These are phyloP conservation scores for Sclerotinia borealis DNA, from an alignment of 2,329 filamentous ascomycete species.

Conservation along the genomic window DNA sequence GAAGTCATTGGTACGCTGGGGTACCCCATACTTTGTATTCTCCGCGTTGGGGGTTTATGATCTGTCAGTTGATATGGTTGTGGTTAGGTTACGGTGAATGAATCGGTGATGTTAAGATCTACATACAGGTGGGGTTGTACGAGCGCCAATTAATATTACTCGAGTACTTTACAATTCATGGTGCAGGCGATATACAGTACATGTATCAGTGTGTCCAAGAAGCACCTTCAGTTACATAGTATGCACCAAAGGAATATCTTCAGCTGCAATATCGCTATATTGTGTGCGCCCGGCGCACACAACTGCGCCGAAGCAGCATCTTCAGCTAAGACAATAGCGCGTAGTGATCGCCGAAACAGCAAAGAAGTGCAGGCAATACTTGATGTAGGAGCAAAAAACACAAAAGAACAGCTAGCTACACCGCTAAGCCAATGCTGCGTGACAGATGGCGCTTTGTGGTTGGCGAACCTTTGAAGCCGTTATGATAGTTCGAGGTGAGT, in stretches of 20 bases:
- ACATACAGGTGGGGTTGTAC: too few relatives aligned
- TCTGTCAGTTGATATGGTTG: too few relatives aligned
- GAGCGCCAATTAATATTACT: too few relatives aligned
- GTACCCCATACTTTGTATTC: neutral
- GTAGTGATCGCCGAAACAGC: too few relatives aligned
- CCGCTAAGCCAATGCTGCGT: too few relatives aligned
- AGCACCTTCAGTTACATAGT: neutral
- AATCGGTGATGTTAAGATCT: neutral
- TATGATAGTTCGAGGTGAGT: neutral
- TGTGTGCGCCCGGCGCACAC: too few relatives aligned
- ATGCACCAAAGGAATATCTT: neutral
- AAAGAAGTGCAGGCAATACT: neutral
- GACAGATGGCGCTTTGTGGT: neutral
- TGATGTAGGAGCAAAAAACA: neutral
- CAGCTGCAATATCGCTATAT: too few relatives aligned
- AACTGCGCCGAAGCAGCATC: neutral
- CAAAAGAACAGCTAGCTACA: neutral
- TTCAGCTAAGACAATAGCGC: neutral
- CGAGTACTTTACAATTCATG: neutral
- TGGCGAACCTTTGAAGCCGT: neutral
- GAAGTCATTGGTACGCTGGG: neutral
- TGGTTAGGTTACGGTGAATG: too few relatives aligned
- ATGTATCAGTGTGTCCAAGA: too few relatives aligned
- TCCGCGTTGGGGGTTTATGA: neutral
- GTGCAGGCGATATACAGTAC: too few relatives aligned